Evolutionary conservation across 2,329 filamentous ascomycete species (phyloP), one percentile per base, ranked within the genome.

Genomic region (Aspergillus pseudoterreus): DNA sequence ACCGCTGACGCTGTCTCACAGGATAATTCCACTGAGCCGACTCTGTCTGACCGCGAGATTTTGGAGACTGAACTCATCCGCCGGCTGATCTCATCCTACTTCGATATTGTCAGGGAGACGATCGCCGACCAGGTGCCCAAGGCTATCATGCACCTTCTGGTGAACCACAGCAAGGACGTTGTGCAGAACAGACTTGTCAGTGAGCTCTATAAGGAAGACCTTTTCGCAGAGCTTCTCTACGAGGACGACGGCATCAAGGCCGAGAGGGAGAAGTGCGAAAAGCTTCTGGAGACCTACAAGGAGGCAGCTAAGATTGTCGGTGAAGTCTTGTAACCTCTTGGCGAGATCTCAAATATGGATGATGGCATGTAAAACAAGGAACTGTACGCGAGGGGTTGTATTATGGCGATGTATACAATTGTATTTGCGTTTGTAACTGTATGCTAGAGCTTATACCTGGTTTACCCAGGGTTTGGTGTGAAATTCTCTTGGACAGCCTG

Each of bases 51-150:
- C 61, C 89, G 94, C 47, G 94, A 99, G 75, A 88, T 91, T 42
- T 88, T 99, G 78, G 94, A 99, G 75, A 97, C 94, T 9, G 94
- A 99, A 73, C 84, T 99, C 38, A 99, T 99, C 69, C 88, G 92
- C 43, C 89, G 92, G 43, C 83, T 99, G 51, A 99, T 99, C 70
- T 95, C 90, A 30, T 96, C 92, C 1, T 99, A 99, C 78, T 99
- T 99, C 79, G 95, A 96, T 71, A 99, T 99, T 65, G 94, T 99
- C 43, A 89, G 94, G 57, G 94, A 99, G 74, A 92, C 90, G n/a
- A 96, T 96, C 63, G 92, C 92, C 42, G 94, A 99, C 69, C 92
- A 97, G 75, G 94, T 99, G 10, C 94, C 94, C 60, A 99, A 99
- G 76, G 94, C 94, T 4, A 88, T 99, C 62, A 99, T 99, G 94